These are phyloP conservation scores for Fraxinus albicans DNA, from an alignment of 305 asterid genomes.

Conservation along the genomic window DNA sequence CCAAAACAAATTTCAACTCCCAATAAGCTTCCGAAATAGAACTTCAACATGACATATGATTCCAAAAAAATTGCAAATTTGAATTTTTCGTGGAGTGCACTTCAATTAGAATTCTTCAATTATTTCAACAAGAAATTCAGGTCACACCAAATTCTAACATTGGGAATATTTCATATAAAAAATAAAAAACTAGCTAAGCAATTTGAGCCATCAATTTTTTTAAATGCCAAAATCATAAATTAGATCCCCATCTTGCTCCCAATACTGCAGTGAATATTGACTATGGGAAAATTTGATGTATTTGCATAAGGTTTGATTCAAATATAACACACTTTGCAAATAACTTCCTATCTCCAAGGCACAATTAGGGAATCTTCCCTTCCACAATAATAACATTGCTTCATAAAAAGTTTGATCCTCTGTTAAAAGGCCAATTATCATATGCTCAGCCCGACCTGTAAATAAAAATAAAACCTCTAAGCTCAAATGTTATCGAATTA, in stretches of 20 bases:
- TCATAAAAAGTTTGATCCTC: neutral
- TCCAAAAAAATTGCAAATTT: too few relatives aligned
- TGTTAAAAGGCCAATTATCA: neutral
- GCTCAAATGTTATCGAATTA: neutral
- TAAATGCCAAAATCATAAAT: neutral
- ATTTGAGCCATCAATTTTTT: neutral
- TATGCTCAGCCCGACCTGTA: neutral
- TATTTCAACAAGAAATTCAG: too few relatives aligned
- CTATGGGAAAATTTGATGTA: neutral
- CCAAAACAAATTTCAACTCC: too few relatives aligned
- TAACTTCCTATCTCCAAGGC: constrained; percentile 15
- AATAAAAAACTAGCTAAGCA: neutral
- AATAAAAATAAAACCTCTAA: neutral
- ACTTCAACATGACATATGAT: too few relatives aligned
- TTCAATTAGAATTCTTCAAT: too few relatives aligned
- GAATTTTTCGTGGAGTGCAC: too few relatives aligned
- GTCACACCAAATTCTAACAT: too few relatives aligned
- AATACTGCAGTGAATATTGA: neutral
- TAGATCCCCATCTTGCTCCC: neutral
- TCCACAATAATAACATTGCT: neutral
- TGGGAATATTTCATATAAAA: too few relatives aligned
- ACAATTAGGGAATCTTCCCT: constrained; percentile 21
- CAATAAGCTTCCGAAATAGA: too few relatives aligned
- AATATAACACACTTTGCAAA: neutral
- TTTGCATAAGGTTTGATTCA: neutral